Percentiles rank a stretch among this genome's conserved stretches.
These are phyloP conservation scores for Filosporella fistucella DNA, from an alignment of 495 filamentous ascomycete species.

Conservation along the genomic window DNA sequence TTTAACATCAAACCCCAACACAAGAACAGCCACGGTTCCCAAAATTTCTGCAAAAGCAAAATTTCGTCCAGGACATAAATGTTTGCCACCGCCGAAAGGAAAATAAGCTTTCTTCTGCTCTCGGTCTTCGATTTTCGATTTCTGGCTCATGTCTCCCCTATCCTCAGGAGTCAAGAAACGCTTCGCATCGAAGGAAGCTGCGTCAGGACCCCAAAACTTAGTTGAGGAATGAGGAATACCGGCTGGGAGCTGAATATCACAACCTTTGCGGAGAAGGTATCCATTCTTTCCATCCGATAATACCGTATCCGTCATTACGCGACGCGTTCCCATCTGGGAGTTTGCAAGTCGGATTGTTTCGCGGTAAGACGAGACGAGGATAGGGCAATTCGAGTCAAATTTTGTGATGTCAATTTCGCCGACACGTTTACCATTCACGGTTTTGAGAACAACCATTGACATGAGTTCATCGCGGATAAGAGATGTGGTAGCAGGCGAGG, in stretches of 20 bases:
- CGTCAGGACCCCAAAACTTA: slow-evolving; percentile 39
- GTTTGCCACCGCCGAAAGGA: slow-evolving; percentile 51
- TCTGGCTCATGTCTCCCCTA: neutral
- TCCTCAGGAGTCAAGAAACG: slow-evolving; percentile 38
- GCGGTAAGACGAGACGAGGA: slow-evolving; percentile 23
- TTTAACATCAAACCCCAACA: slow-evolving; percentile 40
- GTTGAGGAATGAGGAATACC: slow-evolving; percentile 38
- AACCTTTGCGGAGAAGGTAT: slow-evolving; percentile 35
- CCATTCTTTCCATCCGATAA: slow-evolving; percentile 23
- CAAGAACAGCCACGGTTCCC: slow-evolving; percentile 37
- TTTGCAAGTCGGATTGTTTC: slow-evolving; percentile 25
- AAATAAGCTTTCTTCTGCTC: slow-evolving; percentile 33
- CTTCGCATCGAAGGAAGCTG: slow-evolving; percentile 30
- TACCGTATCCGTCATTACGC: slow-evolving; percentile 38
- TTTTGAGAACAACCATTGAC: slow-evolving; percentile 6
- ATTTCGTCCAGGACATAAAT: slow-evolving; percentile 49
- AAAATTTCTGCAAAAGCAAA: slow-evolving; percentile 50
- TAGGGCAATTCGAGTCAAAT: slow-evolving; percentile 20
- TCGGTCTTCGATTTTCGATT: slow-evolving; percentile 4
- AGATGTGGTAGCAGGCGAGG: slow-evolving; percentile 17
- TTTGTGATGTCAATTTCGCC: slow-evolving; percentile 10
- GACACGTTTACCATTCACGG: neutral
- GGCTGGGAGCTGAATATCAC: slow-evolving; percentile 40
- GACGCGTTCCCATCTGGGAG: slow-evolving; percentile 35
- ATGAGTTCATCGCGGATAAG: slow-evolving; percentile 28